Evolutionary conservation across 306 rosid species (phyloP).

Genomic region (Sicyos edulis): DNA sequence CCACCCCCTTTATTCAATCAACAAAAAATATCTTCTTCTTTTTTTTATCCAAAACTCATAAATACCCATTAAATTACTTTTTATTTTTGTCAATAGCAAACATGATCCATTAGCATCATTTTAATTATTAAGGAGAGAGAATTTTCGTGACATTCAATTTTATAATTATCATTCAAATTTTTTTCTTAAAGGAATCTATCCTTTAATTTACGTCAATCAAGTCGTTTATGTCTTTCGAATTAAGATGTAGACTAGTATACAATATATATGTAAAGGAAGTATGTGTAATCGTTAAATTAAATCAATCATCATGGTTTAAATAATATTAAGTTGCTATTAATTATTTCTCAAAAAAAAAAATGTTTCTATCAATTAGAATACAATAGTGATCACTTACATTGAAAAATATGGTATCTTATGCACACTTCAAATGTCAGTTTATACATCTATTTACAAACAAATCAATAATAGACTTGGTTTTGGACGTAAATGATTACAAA

Average conservation of each 20-base stretch:
- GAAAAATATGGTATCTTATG: not conserved
- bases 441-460: not conserved
- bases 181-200: not conserved
- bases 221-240: not conserved
- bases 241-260: too few species aligned
- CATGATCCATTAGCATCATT: not conserved
- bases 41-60: not conserved
- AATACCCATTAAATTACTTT: slow-evolving; percentile 2
- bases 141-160: too few species aligned
- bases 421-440: not conserved
- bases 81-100: not conserved
- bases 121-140: too few species aligned
- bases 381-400: too few species aligned
- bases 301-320: too few species aligned
- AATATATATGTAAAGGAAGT: too few species aligned
- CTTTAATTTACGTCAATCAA: not conserved
- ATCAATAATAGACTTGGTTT: not conserved
- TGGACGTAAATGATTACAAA: not conserved
- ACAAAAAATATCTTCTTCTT: too few species aligned
- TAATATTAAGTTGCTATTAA: too few species aligned
- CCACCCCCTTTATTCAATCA: slow-evolving; percentile 7
- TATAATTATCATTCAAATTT: too few species aligned
- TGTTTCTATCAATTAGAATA: too few species aligned
- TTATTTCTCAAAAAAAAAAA: too few species aligned
- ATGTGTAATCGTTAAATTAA: too few species aligned